Evolutionary conservation across 441 rosid species (phyloP), one percentile per base, ranked within the genome.

Genomic region (Daphne laureola): DNA sequence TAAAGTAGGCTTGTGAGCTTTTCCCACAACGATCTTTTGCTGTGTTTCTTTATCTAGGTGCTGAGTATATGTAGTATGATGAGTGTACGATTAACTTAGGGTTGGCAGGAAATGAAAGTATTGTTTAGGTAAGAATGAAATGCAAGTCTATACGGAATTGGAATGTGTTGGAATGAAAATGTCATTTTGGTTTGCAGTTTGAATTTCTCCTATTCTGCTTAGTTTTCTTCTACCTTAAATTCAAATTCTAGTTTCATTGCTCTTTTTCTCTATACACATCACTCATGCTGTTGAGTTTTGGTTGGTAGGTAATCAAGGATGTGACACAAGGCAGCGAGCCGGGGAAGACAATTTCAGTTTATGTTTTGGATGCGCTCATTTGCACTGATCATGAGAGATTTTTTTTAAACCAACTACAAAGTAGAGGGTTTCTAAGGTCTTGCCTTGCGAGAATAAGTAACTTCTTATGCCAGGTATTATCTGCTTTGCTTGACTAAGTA

Each of bases 391-490:
- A 83, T 52, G 96, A 93, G 62, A 82, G 86, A 77, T 87, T 69
- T 68, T 83, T 93, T 74, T 83, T 93, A 54, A 86, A 56, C 68
- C 99, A 93, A 79, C 93, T 93, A 63, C 96, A 93, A 72, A 93
- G 95, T 69, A 80, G 99, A 71, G 97, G 91, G 36, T 87, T 90
- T 75, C 63, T 93, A 63, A 79, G 96, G 49, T 78, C 87, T 55
- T 80, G 91, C 80, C 65, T 93, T 53, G 73, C 64, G 64, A 82
- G 79, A 76, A 85, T 93, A 48, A 79, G 93, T 74, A 84, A 76
- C 68, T 55, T 71, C 71, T 79, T 85, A 25, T 66, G 58, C 72
- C 91, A 86, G 96, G 98, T 91, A 55, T 45, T 12, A 31, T 14
- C 65, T 62, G 26, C 26, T 36, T 56, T 57, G 12, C n/a, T 51